phyloP scores from a whole-genome alignment of 1,284 basidiomycete species.

The Cryptococcus sp. region DNA sequence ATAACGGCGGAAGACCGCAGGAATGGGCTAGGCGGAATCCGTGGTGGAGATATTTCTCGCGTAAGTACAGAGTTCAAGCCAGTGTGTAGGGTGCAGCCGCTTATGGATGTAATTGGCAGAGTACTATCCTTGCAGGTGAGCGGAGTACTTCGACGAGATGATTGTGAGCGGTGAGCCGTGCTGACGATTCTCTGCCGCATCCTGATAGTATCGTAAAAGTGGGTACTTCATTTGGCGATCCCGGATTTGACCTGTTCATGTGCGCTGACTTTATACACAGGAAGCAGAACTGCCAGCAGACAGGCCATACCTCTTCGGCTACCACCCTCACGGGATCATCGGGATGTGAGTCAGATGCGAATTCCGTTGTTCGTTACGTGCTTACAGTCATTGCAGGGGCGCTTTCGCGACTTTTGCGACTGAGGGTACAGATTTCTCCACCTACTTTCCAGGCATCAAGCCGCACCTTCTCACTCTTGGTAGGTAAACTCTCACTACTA shows the following conservation, averaged over 20 bases:
- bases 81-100: not conserved
- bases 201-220: conserved; percentile 38
- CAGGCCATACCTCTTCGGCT: conserved; percentile 92
- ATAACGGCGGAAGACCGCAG: conserved; percentile 73
- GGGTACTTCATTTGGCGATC: not conserved
- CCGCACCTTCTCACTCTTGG: conserved; percentile 89
- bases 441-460: conserved; percentile 83
- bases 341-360: conserved; percentile 67
- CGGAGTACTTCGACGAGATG: conserved; percentile 4
- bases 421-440: conserved; percentile 91
- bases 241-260: not conserved
- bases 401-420: conserved; percentile 92
- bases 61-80: conserved; percentile 23
- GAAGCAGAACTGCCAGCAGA: conserved; percentile 87
- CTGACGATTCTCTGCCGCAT: not conserved
- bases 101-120: conserved; percentile 52
- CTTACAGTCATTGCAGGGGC: conserved; percentile 61
- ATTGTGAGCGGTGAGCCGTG: not conserved
- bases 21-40: conserved; percentile 71
- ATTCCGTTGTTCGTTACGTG: not conserved
- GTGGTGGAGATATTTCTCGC: conserved; percentile 65
- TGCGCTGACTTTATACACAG: conserved; percentile 50
- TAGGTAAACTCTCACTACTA: conserved; percentile 14
- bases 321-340: conserved; percentile 95
- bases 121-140: conserved; percentile 72